These are phyloP conservation scores for Deinandra increscens DNA, from an alignment of 129 eudicot species.

Conservation along the genomic window DNA sequence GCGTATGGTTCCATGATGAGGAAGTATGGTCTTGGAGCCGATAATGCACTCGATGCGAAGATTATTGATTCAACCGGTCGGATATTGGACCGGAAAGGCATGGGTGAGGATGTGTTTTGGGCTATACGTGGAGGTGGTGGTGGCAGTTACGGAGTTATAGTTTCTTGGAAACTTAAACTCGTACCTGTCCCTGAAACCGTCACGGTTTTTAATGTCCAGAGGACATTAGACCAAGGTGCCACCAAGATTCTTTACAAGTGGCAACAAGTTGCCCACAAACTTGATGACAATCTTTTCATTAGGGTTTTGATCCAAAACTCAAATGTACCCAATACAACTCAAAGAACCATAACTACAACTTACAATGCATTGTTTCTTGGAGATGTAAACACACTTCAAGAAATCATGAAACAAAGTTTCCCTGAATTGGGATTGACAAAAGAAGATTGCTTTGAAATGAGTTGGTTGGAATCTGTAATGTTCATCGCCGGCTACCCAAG, in stretches of 20 bases:
- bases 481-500: slow-evolving; percentile 18
- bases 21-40: slow-evolving; percentile 15
- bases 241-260: neutral
- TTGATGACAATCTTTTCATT: slow-evolving; percentile 16
- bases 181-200: slow-evolving; percentile 13
- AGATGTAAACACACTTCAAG: slow-evolving; percentile 1
- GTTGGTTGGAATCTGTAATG: slow-evolving; percentile 10
- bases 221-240: slow-evolving; percentile 10
- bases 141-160: slow-evolving; percentile 6
- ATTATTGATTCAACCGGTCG: slow-evolving; percentile 9
- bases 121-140: slow-evolving; percentile 11
- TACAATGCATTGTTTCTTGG: slow-evolving; percentile 18
- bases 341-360: slow-evolving; percentile 1
- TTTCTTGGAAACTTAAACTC: slow-evolving; percentile 23
- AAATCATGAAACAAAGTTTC: slow-evolving; percentile 11
- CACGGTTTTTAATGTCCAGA: slow-evolving; percentile 1
- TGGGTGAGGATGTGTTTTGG: slow-evolving; percentile 20
- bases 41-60: slow-evolving; percentile 11
- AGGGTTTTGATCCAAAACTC: slow-evolving; percentile 4
- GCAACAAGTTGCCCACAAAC: slow-evolving; percentile 16
- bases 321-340: neutral
- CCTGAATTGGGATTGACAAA: slow-evolving; percentile 13
- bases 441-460: slow-evolving; percentile 19
- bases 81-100: slow-evolving; percentile 7
- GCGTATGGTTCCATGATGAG: slow-evolving; percentile 18